Percentiles rank a stretch among this genome's conserved stretches.
Evolutionary conservation across 2,329 filamentous ascomycete species (phyloP).

Genomic region (Teratosphaeriaceae sp.): DNA sequence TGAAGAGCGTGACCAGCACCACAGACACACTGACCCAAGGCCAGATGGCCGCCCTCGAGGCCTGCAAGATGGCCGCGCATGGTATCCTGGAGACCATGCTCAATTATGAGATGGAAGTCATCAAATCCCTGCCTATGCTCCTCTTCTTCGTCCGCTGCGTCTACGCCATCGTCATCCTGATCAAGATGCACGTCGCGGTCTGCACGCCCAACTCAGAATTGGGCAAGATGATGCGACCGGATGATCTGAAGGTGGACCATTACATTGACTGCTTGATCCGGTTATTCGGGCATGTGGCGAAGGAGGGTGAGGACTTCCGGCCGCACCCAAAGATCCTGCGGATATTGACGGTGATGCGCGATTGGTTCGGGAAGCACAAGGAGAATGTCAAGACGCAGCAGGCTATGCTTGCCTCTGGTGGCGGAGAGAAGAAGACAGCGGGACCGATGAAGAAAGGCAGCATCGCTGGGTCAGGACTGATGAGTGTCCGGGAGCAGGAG

Average conservation of each 20-base stretch:
- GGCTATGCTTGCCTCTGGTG: no score
- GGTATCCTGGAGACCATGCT: conserved; percentile 45
- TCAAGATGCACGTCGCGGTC: conserved; percentile 54
- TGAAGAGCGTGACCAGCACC: conserved; percentile 34
- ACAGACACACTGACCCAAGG: conserved; percentile 38
- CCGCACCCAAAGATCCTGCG: conserved; percentile 43
- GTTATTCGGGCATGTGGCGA: conserved; percentile 28
- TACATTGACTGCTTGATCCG: conserved; percentile 41
- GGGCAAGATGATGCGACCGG: conserved; percentile 42
- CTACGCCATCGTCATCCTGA: conserved; percentile 52
- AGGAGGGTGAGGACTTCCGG: conserved; percentile 16
- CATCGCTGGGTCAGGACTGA: no score
- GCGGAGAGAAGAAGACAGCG: conserved; percentile 9
- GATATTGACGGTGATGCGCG: conserved; percentile 39
- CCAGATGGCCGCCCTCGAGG: conserved; percentile 41
- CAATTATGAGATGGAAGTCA: conserved; percentile 38
- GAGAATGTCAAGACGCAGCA: no score
- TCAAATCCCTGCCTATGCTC: conserved; percentile 41
- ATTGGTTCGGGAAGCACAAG: conserved; percentile 37
- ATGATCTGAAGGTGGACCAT: conserved; percentile 41
- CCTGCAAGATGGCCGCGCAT: conserved; percentile 40
- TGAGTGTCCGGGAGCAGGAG: background rate
- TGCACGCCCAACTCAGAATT: conserved; percentile 43
- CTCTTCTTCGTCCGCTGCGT: conserved; percentile 45
- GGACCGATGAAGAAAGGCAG: conserved; percentile 6